These are phyloP conservation scores for Rhododendron simsii DNA, from an alignment of 148 eudicot species.

Conservation along the genomic window DNA sequence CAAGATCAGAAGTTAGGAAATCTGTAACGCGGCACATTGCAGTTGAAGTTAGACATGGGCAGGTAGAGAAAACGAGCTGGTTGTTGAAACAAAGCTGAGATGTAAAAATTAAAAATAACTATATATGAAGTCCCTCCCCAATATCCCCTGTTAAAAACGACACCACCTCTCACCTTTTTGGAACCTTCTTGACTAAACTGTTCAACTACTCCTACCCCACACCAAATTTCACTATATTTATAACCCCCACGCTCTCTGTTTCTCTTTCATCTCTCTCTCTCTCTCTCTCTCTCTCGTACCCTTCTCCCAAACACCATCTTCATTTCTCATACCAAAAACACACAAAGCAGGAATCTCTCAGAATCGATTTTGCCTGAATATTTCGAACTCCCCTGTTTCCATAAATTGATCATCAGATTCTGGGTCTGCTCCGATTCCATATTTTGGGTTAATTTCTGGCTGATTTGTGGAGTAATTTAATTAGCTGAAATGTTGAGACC, in stretches of 20 bases:
- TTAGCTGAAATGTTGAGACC: conserved; percentile 16
- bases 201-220: conserved; percentile 9
- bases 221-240: background rate
- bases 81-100: background rate
- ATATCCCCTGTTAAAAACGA: background rate
- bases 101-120: background rate
- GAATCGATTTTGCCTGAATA: background rate
- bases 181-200: background rate
- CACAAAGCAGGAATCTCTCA: background rate
- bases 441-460: background rate
- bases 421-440: background rate
- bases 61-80: background rate
- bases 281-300: background rate
- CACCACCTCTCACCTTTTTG: background rate
- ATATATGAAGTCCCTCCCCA: background rate
- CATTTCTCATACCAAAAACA: background rate
- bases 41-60: background rate
- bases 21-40: background rate
- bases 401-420: background rate
- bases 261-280: background rate
- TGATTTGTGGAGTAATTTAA: background rate
- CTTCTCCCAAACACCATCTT: background rate
- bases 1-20: background rate
- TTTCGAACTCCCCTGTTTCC: conserved; percentile 2
- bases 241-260: background rate